Evolutionary conservation across 495 filamentous ascomycete species (phyloP), one percentile per base, ranked within the genome.

Genomic region (Aspergillus cristatus): DNA sequence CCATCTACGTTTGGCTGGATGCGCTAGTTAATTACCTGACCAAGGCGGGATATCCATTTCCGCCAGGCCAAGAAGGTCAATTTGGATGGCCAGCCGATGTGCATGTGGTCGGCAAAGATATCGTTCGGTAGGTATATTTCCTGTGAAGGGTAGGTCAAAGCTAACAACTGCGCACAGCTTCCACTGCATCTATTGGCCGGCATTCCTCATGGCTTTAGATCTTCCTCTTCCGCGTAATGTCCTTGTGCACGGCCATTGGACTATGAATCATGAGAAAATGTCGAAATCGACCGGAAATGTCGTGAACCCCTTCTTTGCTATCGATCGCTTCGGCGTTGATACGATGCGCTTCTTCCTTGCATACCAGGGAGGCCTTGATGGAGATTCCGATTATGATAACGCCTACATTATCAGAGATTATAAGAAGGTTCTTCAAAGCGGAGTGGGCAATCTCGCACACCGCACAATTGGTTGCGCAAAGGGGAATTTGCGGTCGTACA

Each of bases 1-100:
- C 89, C 2, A 90, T 98, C 44, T 98, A 97, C 54, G 93, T 97
- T 25, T 98, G 91, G 91, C 71, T 98, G 3, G 93, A 97, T 62
- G 91, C 91, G 3, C 71, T 98, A 16, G 72, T 96, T 45, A 97
- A 96, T 58, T 97, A 98, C 50, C 60, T 93, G 47, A 94, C 88
- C 20, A 82, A 76, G 40, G 76, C 85, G 12, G 85, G 88, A 13
- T 97, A 93, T 51, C 90, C 91, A 0, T 61, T 66, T 35, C 84
- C 81, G 61, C 83, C 86, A 1, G 80, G 78, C 10, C 51, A 70
- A 31, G 81, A 81, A 20, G 50, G 55, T 3, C 57, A 57, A 2
- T 67, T 70, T 12, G 82, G 81, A 15, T 98, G 93, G 93, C 93
- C 91, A 22, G 89, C 83, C 13, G 80, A 98, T 58, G 66, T 87